Base-by-base conservation (phyloP, 2,329 filamentous ascomycete species). In the Claviceps cyperi region DNA sequence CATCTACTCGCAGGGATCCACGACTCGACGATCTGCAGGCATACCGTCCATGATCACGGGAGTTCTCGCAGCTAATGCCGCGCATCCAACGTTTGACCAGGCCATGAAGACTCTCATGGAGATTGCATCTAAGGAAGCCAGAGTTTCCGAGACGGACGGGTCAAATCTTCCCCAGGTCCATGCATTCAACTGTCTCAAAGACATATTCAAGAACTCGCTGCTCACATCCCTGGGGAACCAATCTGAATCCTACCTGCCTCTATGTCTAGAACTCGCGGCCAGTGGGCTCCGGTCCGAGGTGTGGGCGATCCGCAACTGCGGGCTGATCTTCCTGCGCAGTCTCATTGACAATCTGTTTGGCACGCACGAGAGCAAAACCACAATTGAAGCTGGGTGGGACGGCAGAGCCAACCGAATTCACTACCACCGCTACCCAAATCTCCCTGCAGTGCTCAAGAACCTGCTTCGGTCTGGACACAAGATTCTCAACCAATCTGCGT, bases 301-400 rank as follows among this genome's bases (percentile, higher is more conserved):
- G 21, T 98, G 92, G 92, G 87, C 90, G 0, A 89, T 98, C 51
- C 83, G 90, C 1, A 98, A 98, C 63, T 96, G 89, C 57, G 89
- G 89, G 2, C 69, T 97, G 36, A 84, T 97, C 68, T 78, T 98
- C 6, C 81, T 97, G 55, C 81, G 91, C 50, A 87, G 88, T 54
- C 72, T 96, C 5, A 85, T 94, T 48, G 86, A 92, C 61, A 77
- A 78, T 54, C 69, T 94, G 1, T 79, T 92, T 28, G 86, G 86
- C 15, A 86, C 82, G 0, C 82, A 80, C 50, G 83, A 88, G 65
- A 87, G 71, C 70, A 89, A 83, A 61, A 58, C 67, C 4, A 69
- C 66, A 46, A 81, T 75, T 59, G 83, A 75, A 62, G 75, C 68
- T 47, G 78, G 80, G 2, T 81, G 80, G 78, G 77, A 82, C 53